Base-by-base conservation (phyloP, 192 early-diverging fungal species). In the Kappamyces sp. region DNA sequence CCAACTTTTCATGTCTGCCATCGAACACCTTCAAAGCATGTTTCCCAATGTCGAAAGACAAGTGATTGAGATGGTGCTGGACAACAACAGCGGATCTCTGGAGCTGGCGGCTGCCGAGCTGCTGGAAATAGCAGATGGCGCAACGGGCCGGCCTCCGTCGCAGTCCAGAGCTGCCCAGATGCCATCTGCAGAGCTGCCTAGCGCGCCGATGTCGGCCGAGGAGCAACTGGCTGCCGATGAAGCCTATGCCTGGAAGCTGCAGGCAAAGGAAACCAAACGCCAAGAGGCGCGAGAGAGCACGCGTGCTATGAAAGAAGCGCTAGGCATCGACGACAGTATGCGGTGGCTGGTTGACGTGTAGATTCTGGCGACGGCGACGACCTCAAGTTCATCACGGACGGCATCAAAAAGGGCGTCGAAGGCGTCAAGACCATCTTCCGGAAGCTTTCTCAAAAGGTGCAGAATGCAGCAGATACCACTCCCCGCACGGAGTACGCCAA, bases 41-140 rank as follows among this genome's bases (percentile, higher is more conserved):
- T 69, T 69, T 41, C 68, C 68, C 2, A 42, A 65, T 37, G 48
- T 63, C 3, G 68, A 69, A n/a, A 36, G 63, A 9, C 63, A 70
- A 4, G 61, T 70, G 23, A 47, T 48, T 54, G 51, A 65, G 32
- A 53, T 63, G 6, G 64, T 66, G 10, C 60, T 66, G 33, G 37
- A 49, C 1, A 63, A 58, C 57, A 61, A 70, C 49, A 46, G 47
- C 12, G 60, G 47, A 57, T 44, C 23, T 15, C 32, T 35, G 13
- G 55, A 57, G 38, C 41, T 44, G 47, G 47, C 55, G 4, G 47
- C 47, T 15, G 36, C 36, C 32, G 47, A 44, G 38, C 47, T 57
- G 39, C 8, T 57, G 6, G 55, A 57, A 57, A 57, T 57, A 44
- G 55, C 32, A 40, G n/a, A 35, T 32, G 55, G 55, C 23, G 23